Conservation (phyloP, 345 rosid genomes). For the Hibiscus syriacus region DNA sequence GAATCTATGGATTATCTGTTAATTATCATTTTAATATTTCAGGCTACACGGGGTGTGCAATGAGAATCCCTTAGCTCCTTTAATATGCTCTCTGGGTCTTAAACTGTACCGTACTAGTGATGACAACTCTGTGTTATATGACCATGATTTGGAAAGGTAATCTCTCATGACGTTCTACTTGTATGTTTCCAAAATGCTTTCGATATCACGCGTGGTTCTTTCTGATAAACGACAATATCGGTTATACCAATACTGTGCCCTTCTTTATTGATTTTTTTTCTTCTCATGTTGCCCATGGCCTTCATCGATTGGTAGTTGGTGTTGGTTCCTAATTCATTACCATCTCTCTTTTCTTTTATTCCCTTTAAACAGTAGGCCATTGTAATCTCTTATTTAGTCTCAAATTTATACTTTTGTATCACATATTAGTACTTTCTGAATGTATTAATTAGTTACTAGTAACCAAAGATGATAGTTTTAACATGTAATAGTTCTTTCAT, state of each 20-base stretch:
- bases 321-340: neutral
- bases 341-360: neutral
- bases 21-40: slow-evolving; percentile 11
- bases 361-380: neutral
- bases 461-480: neutral
- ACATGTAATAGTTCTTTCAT: slow-evolving; percentile 1
- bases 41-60: slow-evolving; percentile 93
- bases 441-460: neutral
- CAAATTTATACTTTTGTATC: too few species aligned
- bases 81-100: slow-evolving; percentile 67
- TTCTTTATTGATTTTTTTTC: neutral
- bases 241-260: neutral
- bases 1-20: neutral
- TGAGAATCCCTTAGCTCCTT: slow-evolving; percentile 87
- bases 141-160: slow-evolving; percentile 94
- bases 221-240: neutral
- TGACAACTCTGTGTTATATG: slow-evolving; percentile 80
- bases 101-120: slow-evolving; percentile 81
- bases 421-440: too few species aligned
- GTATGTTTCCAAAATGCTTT: neutral
- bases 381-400: neutral
- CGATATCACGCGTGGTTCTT: neutral
- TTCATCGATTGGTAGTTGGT: neutral
- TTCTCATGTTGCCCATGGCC: neutral
- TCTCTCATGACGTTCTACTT: neutral